Percentiles rank a stretch among this genome's conserved stretches.
Evolutionary conservation across 1,284 basidiomycete species (phyloP).

Genomic region (Ganoderma sinense): DNA sequence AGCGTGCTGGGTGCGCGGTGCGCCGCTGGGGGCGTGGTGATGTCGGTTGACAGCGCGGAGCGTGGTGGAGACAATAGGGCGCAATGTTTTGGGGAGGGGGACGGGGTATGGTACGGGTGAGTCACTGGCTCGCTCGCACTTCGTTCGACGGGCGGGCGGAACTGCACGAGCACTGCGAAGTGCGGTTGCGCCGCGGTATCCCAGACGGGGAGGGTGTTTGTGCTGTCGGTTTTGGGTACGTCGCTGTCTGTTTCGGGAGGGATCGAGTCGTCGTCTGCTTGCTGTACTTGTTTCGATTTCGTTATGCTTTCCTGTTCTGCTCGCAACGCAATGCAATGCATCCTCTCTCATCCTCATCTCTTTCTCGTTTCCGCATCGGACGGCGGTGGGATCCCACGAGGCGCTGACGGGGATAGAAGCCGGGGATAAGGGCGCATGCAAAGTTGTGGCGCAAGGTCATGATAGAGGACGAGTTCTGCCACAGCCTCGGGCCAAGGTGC

Average conservation of each 20-base stretch:
- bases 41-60: background rate
- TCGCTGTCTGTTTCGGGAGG: conserved; percentile 4
- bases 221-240: conserved; percentile 7
- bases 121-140: background rate
- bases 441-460: conserved; percentile 2
- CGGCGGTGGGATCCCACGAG: background rate
- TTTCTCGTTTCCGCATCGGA: background rate
- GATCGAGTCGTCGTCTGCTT: background rate
- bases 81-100: background rate
- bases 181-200: conserved; percentile 7
- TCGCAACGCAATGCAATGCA: background rate
- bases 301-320: conserved; percentile 22
- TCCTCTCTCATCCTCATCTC: background rate
- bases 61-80: background rate
- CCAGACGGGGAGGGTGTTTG: conserved; percentile 17
- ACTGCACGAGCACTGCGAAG: background rate
- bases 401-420: background rate
- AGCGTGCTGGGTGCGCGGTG: background rate
- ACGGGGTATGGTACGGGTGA: background rate
- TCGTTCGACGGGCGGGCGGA: background rate
- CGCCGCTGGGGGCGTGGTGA: background rate
- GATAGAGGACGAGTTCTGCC: background rate
- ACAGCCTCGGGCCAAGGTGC: background rate
- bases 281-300: conserved; percentile 2
- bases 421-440: background rate